Percentiles rank a stretch among this genome's conserved stretches.
These are phyloP conservation scores for Volvox reticuliferus DNA, from an alignment of 139 green algal species.

Conservation along the genomic window DNA sequence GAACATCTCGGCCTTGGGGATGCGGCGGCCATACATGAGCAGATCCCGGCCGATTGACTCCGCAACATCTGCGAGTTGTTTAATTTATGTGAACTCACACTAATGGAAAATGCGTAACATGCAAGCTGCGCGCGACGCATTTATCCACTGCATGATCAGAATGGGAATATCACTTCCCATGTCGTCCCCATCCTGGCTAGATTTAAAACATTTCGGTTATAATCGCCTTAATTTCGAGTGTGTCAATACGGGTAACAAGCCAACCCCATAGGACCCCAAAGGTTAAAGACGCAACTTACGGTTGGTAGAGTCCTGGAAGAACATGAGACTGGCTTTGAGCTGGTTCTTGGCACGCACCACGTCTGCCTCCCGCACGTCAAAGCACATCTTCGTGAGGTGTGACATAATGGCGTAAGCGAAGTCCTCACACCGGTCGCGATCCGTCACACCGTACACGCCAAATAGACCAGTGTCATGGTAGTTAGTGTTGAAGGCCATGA, in stretches of 20 bases:
- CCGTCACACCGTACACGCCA: constrained; percentile 91
- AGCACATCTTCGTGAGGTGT: constrained; percentile 88
- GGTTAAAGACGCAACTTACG: constrained; percentile 46
- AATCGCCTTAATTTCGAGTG: no score
- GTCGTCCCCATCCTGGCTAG: no score
- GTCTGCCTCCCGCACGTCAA: constrained; percentile 89
- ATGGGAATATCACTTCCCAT: no score
- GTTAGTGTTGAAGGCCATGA: constrained; percentile 97
- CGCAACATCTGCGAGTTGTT: constrained; percentile 71
- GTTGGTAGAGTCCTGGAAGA: constrained; percentile 75
- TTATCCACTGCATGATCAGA: no score
- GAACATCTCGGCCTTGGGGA: constrained; percentile 97
- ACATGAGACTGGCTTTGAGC: constrained; percentile 91
- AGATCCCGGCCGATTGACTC: constrained; percentile 97
- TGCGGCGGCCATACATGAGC: constrained; percentile 94
- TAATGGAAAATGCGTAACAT: no score
- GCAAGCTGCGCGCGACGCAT: no score
- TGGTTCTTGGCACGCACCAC: constrained; percentile 94
- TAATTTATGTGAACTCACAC: background rate
- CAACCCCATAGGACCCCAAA: background rate
- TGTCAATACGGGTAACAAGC: background rate
- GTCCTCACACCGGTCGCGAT: constrained; percentile 73
- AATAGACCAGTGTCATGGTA: constrained; percentile 99
- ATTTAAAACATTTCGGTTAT: no score
- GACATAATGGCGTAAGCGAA: constrained; percentile 79